Evolutionary conservation across 305 asterid genomes (phyloP).

Genomic region (Fraxinus platypoda): DNA sequence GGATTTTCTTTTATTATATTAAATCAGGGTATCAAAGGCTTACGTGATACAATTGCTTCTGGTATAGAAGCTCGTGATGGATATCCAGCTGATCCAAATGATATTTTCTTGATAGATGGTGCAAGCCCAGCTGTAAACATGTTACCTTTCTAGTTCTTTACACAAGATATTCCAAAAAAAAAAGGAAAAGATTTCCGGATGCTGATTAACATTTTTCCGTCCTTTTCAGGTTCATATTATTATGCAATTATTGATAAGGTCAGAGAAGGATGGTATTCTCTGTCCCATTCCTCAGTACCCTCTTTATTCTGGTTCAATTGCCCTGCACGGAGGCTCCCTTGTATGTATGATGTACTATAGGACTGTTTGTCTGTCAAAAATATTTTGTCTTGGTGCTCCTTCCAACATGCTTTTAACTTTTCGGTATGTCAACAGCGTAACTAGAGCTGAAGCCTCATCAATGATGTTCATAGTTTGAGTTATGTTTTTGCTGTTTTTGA

Average conservation of each 20-base stretch:
- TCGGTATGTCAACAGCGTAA: not conserved
- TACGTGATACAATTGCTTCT: slow-evolving; percentile 52
- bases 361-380: not conserved
- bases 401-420: not conserved
- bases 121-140: slow-evolving; percentile 52
- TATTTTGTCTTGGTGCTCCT: not conserved
- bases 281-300: slow-evolving; percentile 96
- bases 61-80: slow-evolving; percentile 59
- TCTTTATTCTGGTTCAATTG: slow-evolving; percentile 87
- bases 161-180: not conserved
- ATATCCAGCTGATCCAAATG: slow-evolving; percentile 46
- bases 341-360: slow-evolving; percentile 37
- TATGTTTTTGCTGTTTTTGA: not conserved
- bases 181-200: not conserved
- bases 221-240: slow-evolving; percentile 79
- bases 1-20: not conserved
- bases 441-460: not conserved
- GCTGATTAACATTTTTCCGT: not conserved
- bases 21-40: slow-evolving; percentile 46
- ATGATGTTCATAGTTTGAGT: slow-evolving; percentile 2
- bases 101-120: slow-evolving; percentile 53
- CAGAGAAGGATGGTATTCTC: slow-evolving; percentile 71
- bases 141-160: not conserved
- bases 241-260: slow-evolving; percentile 80
- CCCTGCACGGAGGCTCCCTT: slow-evolving; percentile 90